phyloP scores from a whole-genome alignment of 1,284 basidiomycete genomes.

The Ceratobasidium sp. region DNA sequence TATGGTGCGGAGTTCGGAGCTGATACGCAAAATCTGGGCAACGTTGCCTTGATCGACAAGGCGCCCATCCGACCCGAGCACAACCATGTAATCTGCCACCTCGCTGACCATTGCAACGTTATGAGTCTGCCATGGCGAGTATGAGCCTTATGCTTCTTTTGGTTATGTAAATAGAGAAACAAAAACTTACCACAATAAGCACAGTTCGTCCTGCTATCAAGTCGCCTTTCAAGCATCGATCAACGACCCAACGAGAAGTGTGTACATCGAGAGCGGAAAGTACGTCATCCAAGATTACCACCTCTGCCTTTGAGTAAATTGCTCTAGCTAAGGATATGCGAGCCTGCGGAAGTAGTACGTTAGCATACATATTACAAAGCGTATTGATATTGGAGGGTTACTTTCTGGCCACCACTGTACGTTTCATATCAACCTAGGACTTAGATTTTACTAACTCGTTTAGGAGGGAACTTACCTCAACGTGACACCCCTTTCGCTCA shows the following conservation, averaged over 20 bases:
- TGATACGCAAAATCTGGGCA: conserved; percentile 61
- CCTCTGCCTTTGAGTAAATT: conserved; percentile 80
- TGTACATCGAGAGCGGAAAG: conserved; percentile 59
- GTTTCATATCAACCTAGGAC: not conserved
- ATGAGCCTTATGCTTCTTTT: not conserved
- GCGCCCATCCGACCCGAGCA: conserved; percentile 65
- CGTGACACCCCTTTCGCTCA: conserved; percentile 87
- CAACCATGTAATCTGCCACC: conserved; percentile 59
- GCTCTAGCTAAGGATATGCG: conserved; percentile 86
- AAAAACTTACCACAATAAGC: conserved; percentile 57
- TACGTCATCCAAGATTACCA: conserved; percentile 66
- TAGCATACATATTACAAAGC: not conserved
- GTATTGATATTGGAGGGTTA: conserved; percentile 13
- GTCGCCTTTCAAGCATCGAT: conserved; percentile 59
- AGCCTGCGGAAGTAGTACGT: conserved; percentile 66
- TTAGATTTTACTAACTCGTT: conserved; percentile 34
- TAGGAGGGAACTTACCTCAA: conserved; percentile 64
- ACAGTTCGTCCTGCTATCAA: conserved; percentile 60
- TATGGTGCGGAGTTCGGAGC: conserved; percentile 50
- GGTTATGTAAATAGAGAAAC: not conserved
- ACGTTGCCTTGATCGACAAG: conserved; percentile 66
- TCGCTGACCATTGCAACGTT: conserved; percentile 59
- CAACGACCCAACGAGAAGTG: conserved; percentile 61
- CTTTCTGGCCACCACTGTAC: conserved; percentile 69
- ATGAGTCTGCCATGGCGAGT: conserved; percentile 54